These are phyloP conservation scores for Podila epicladia DNA, from an alignment of 192 early-diverging fungal genomes.

Conservation along the genomic window DNA sequence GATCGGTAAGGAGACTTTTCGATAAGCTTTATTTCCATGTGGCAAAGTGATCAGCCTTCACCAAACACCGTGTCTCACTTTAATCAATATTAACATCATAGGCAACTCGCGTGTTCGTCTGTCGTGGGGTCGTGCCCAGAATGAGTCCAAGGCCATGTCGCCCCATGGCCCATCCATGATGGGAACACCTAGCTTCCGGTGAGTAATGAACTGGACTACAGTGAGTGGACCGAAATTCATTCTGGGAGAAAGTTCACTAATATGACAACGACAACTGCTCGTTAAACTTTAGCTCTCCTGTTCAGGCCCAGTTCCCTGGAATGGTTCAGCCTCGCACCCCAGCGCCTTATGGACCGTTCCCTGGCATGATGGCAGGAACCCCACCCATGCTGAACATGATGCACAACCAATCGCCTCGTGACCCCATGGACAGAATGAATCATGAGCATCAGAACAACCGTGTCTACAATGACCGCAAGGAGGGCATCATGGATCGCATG, in stretches of 20 bases:
- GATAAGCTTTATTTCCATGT: background rate
- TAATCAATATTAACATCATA: conserved; percentile 7
- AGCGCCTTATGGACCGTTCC: conserved; percentile 29
- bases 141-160: conserved; percentile 50
- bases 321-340: conserved; percentile 27
- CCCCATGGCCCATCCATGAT: conserved; percentile 39
- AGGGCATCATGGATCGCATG: conserved; percentile 53
- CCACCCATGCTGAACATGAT: conserved; percentile 41
- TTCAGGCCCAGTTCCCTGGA: conserved; percentile 28
- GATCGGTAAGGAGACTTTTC: conserved; percentile 63
- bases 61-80: background rate
- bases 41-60: background rate
- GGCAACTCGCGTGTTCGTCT: conserved; percentile 63
- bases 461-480: conserved; percentile 42
- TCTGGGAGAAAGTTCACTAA: background rate
- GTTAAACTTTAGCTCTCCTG: conserved; percentile 17
- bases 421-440: conserved; percentile 42
- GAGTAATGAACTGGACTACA: background rate
- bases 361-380: conserved; percentile 40
- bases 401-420: conserved; percentile 29
- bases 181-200: conserved; percentile 32
- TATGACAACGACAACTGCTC: background rate
- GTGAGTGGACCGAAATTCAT: background rate
- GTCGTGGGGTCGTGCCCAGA: conserved; percentile 69
- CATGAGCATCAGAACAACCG: conserved; percentile 35